phyloP scores from a whole-genome alignment of 2,329 filamentous ascomycete genomes.

The Epichloe gansuensis region DNA sequence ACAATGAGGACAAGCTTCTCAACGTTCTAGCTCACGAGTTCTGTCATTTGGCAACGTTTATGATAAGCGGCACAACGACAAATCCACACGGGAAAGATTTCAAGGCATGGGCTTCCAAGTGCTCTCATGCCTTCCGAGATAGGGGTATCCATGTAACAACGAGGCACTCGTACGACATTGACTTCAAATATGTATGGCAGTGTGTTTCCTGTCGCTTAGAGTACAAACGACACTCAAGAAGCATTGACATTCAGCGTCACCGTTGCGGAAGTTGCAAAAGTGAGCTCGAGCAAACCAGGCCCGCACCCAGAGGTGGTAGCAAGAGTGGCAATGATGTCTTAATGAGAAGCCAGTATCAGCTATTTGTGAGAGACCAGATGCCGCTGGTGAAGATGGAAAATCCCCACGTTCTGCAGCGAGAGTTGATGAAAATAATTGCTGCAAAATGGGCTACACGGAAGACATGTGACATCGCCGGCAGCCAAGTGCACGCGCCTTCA shows the following conservation, averaged over 20 bases:
- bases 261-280: constrained; percentile 69
- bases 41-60: constrained; percentile 87
- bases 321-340: constrained; percentile 8
- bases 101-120: constrained; percentile 57
- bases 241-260: constrained; percentile 60
- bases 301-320: constrained; percentile 39
- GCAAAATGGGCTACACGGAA: constrained; percentile 45
- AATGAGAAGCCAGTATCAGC: constrained; percentile 33
- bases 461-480: constrained; percentile 25
- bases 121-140: constrained; percentile 42
- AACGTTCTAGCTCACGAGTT: constrained; percentile 96
- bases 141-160: constrained; percentile 71
- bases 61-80: constrained; percentile 62
- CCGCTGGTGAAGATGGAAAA: constrained; percentile 43
- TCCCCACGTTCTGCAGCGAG: constrained; percentile 47
- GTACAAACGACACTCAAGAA: constrained; percentile 77
- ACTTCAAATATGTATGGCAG: constrained; percentile 84
- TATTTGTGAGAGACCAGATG: constrained; percentile 57
- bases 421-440: constrained; percentile 57
- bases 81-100: constrained; percentile 79
- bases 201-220: constrained; percentile 58
- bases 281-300: constrained; percentile 64
- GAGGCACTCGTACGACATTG: constrained; percentile 79
- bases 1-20: constrained; percentile 61
- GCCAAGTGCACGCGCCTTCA: not conserved